A percentile compares a stretch with the other conserved stretches of the same genome.
phyloP scores from a whole-genome alignment of 2,329 filamentous ascomycete genomes.

The Helicocarpus griseus region DNA sequence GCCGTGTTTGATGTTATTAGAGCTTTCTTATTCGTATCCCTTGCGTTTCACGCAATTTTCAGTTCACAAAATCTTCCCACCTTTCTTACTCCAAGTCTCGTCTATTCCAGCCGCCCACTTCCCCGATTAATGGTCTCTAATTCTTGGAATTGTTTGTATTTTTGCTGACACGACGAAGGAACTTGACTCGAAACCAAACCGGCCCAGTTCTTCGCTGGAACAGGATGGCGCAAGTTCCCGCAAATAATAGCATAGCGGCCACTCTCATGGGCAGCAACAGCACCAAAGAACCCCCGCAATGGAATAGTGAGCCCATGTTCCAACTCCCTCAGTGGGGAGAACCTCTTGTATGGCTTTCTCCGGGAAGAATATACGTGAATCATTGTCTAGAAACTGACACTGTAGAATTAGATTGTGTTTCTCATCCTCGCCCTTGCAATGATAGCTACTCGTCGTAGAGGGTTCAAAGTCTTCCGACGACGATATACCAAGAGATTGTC shows the following conservation, averaged over 20 bases:
- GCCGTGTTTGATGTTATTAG: too few relatives aligned
- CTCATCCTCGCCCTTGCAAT: slow-evolving; percentile 41
- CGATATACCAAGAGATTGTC: slow-evolving; percentile 13
- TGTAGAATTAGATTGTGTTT: slow-evolving; percentile 36
- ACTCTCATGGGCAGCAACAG: neutral
- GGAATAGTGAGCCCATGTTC: slow-evolving; percentile 9
- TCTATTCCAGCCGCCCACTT: too few relatives aligned
- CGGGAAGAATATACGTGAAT: neutral
- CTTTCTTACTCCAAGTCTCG: too few relatives aligned
- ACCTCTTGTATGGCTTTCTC: slow-evolving; percentile 3
- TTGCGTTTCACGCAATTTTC: too few relatives aligned
- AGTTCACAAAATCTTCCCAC: too few relatives aligned
- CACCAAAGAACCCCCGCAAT: slow-evolving; percentile 1
- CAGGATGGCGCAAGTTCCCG: neutral
- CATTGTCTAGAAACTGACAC: neutral
- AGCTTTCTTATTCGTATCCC: too few relatives aligned
- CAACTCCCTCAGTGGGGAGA: slow-evolving; percentile 7
- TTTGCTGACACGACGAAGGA: too few relatives aligned
- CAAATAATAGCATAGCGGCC: neutral
- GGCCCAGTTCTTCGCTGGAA: too few relatives aligned
- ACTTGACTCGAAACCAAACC: too few relatives aligned
- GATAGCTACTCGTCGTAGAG: slow-evolving; percentile 38
- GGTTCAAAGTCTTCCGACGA: slow-evolving; percentile 33
- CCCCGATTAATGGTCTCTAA: too few relatives aligned
- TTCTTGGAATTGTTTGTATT: too few relatives aligned